Evolutionary conservation across 345 rosid genomes (phyloP), one percentile per base, ranked within the genome.

Genomic region (Streptanthus diversifolius): DNA sequence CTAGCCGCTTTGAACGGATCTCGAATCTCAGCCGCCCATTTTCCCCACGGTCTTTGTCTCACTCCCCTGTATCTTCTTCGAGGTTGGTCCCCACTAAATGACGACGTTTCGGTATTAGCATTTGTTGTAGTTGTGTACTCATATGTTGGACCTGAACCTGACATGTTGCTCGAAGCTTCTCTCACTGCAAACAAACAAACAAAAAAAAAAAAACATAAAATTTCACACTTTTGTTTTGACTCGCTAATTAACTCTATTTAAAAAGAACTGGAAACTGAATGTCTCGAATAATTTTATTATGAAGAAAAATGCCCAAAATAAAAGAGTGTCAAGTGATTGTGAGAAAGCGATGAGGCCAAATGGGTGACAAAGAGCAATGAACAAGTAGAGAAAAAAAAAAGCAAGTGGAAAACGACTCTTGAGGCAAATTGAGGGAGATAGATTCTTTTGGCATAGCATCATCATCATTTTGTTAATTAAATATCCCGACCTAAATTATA

Each of bases 1-100:
- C 98, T 80, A 49, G 93, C 86, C 0, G 98, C 98, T 70, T 84
- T 92, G 68, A 92, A 74, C 0, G 98, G 98, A 65, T 92, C 98
- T 60, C 98, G 73, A 41, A 92, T 92, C 78, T 92, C 98, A 2
- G 98, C 98, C 1, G 98, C 98, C 98, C 98, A 92, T 58, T 92
- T 92, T 0, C 96, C 96, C 98, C 98, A 92, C 1, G 98, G 96
- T 72, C 98, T 79, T 68, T 86, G 95, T 69, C 98, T 85, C 57
- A 92, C 95, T 74, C 98, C 98, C 40, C 98, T 80, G 69, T 90
- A 92, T 76, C 79, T 86, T 56, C 97, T 83, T 30, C 82, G 67
- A 18, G 87, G 83, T 63, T 83, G 86, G 45, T 71, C 80, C 43
- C 68, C 70, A 53, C 70, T 75, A 25, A 37, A 53, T 64, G 79